Conservation (phyloP, 306 rosid genomes). For the Prunus campanulata region DNA sequence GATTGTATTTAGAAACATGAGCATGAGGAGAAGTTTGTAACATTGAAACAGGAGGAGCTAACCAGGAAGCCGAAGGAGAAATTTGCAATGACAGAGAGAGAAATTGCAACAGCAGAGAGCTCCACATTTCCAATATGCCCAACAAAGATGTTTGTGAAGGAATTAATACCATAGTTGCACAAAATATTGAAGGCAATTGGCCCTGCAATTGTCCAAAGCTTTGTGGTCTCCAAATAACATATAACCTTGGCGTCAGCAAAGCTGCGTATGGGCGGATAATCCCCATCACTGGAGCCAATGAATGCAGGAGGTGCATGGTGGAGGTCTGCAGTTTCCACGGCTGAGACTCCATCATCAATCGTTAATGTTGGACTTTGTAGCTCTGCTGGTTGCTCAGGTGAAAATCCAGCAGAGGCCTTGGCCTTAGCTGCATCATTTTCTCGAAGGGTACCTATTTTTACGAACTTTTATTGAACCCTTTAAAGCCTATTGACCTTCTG, state of each 20-base stretch:
- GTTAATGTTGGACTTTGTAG: background rate
- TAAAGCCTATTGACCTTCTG: background rate
- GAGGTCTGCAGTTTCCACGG: constrained; percentile 34
- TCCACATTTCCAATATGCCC: constrained; percentile 77
- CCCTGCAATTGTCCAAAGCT: constrained; percentile 73
- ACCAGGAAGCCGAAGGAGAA: constrained; percentile 91
- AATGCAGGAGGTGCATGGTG: constrained; percentile 48
- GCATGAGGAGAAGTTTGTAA: background rate
- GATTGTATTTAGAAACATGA: background rate
- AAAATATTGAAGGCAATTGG: constrained; percentile 76
- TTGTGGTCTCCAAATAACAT: constrained; percentile 33
- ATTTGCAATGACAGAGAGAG: constrained; percentile 73
- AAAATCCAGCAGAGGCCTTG: constrained; percentile 39
- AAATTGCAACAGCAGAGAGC: constrained; percentile 75
- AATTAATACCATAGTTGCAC: constrained; percentile 75
- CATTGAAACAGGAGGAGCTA: background rate
- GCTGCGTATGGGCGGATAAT: constrained; percentile 26
- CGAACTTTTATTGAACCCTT: constrained; percentile 19
- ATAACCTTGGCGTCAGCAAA: constrained; percentile 32
- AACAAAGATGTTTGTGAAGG: constrained; percentile 74
- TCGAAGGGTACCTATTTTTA: constrained; percentile 37
- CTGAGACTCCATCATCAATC: background rate
- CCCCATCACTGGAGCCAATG: constrained; percentile 45
- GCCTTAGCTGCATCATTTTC: constrained; percentile 10
- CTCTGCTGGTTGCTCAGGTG: constrained; percentile 11